Base-by-base conservation (phyloP, 129 eudicot species). In the Cynara cardunculus region DNA sequence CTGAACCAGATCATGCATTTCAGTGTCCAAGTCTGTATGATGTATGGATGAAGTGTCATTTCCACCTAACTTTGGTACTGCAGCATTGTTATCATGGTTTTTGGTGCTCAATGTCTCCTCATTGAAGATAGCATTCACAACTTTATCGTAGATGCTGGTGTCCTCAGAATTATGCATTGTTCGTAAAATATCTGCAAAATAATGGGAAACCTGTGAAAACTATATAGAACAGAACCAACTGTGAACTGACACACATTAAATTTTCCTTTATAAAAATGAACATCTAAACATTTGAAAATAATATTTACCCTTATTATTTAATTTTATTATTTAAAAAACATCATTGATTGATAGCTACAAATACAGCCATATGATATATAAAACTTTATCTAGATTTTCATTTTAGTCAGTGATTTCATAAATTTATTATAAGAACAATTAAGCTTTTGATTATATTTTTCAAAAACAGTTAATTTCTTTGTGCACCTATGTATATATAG, bases 151-250 rank as follows among this genome's bases (percentile, higher is more conserved):
- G 25, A 90, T 74, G 80, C 89, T 86, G 28, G 90, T 86, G 80
- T 94, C 98, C 74, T 94, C 98, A 14, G 97, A 89, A 81, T 81
- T 89, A 82, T 92, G 92, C 90, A 94, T 94, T 59, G 92, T 92
- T 41, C 97, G 86, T 37, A 94, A 84, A 25, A 94, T 83, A 84
- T 87, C 98, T 94, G 87, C 69, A 83, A 77, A 76, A 21, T 5
- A 32, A 59, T 16, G 35, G 32, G 19, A 68, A 74, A 14, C 21
- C 34, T 68, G 56, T 53, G 30, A 35, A 25, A 16, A 62, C 26
- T 25, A 80, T 71, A 32, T 28, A 70, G 24, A 46, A 21, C 72
- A 69, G 22, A 76, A 35, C 56, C 67, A 49, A 49, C 71, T 46
- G 18, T 24, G 25, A 71, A 71, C 49, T 21, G 56, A 44, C 68